These are phyloP conservation scores for Fraxinus anomala DNA, from an alignment of 257 asterid species.

Conservation along the genomic window DNA sequence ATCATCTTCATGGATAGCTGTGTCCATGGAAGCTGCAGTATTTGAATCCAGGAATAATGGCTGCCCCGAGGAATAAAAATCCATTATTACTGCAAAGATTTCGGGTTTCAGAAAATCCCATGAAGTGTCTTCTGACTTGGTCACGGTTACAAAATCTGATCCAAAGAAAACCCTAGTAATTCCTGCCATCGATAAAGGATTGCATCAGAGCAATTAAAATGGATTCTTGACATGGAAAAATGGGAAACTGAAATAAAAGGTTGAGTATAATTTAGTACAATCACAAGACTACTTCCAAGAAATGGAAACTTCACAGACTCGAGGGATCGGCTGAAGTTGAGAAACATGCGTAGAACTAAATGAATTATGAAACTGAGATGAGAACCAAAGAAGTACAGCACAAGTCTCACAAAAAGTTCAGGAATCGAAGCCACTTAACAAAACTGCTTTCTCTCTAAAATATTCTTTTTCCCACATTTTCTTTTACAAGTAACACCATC, in stretches of 20 bases:
- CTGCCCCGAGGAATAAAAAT: conserved; percentile 79
- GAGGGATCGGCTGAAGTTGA: background rate
- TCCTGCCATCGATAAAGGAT: conserved; percentile 45
- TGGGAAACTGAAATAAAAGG: background rate
- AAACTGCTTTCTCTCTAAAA: background rate
- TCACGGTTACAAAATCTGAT: conserved; percentile 80
- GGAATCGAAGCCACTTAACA: background rate
- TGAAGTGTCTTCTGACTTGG: conserved; percentile 74
- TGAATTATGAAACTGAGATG: background rate
- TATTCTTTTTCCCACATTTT: background rate
- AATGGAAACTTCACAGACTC: background rate
- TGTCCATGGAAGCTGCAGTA: conserved; percentile 76
- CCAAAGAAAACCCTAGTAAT: conserved; percentile 86
- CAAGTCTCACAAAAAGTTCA: background rate
- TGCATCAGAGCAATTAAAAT: background rate
- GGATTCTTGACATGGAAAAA: background rate
- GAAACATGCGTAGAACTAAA: background rate
- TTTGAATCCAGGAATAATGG: conserved; percentile 72
- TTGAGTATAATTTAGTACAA: background rate
- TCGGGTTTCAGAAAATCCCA: conserved; percentile 94
- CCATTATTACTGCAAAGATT: conserved; percentile 92
- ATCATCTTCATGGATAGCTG: conserved; percentile 85
- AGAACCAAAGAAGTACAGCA: background rate
- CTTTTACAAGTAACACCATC: background rate
- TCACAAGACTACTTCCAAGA: background rate